Conservation (phyloP, 768 basidiomycete genomes). For the Phylloporus sp. region DNA sequence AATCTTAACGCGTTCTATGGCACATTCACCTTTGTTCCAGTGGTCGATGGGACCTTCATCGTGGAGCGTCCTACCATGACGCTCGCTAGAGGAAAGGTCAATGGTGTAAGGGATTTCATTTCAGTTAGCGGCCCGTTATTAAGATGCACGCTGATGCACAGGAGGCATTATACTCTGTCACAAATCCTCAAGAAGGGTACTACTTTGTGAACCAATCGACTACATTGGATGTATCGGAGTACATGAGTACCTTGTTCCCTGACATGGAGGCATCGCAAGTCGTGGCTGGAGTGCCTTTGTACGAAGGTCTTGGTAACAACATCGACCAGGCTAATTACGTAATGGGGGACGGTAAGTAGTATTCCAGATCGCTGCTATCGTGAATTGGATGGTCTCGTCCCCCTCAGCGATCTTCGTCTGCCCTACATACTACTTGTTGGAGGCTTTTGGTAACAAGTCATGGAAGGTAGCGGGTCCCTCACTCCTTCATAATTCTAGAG, state of each 20-base stretch:
- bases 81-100: background rate
- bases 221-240: background rate
- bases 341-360: slow-evolving; percentile 2
- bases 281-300: background rate
- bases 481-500: too few species aligned
- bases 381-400: background rate
- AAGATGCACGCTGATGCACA: background rate
- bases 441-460: background rate
- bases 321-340: background rate
- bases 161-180: slow-evolving; percentile 5
- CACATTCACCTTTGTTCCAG: slow-evolving; percentile 6
- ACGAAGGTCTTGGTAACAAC: background rate
- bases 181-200: slow-evolving; percentile 3
- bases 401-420: slow-evolving; percentile 5
- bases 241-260: slow-evolving; percentile 1
- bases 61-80: slow-evolving; percentile 1
- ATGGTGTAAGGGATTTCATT: slow-evolving; percentile 1
- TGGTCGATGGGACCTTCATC: slow-evolving; percentile 5
- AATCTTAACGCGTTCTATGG: background rate
- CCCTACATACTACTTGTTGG: slow-evolving; percentile 3
- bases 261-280: background rate
- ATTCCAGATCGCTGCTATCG: background rate
- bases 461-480: slow-evolving; percentile 4
- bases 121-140: background rate
- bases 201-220: background rate